Conservation (phyloP, 1,284 basidiomycete genomes). For the Apiotrichum montevideense region DNA sequence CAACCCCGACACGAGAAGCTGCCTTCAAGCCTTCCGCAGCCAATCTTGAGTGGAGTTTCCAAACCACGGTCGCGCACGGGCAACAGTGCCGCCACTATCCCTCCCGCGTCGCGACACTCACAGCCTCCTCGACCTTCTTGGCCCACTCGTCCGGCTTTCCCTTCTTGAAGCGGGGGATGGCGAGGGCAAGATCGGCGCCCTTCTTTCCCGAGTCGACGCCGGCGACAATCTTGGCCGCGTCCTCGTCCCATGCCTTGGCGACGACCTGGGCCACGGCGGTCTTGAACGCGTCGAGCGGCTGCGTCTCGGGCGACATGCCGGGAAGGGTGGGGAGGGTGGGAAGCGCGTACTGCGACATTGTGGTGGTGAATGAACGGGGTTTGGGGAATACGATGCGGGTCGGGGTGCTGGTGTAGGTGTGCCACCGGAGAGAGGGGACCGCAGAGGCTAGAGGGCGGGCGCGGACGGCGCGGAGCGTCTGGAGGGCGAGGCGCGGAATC, state of each 20-base stretch:
- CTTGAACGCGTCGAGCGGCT: slow-evolving; percentile 76
- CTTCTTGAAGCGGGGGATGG: slow-evolving; percentile 82
- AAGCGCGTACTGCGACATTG: slow-evolving; percentile 23
- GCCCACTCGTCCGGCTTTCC: slow-evolving; percentile 75
- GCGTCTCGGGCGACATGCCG: slow-evolving; percentile 64
- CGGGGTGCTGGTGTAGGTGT: neutral
- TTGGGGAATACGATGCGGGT: neutral
- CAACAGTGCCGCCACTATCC: no score
- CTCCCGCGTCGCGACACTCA: slow-evolving; percentile 46
- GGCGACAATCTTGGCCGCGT: slow-evolving; percentile 66
- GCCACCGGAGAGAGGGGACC: no score
- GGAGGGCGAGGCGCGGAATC: neutral
- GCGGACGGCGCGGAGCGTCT: neutral
- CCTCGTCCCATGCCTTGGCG: slow-evolving; percentile 61
- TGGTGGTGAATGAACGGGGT: neutral
- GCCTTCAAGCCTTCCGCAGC: no score
- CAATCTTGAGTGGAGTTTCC: no score
- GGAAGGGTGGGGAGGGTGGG: slow-evolving; percentile 53
- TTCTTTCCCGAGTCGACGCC: slow-evolving; percentile 87
- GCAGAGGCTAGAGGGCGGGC: neutral
- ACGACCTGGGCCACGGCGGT: slow-evolving; percentile 74
- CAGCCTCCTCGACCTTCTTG: slow-evolving; percentile 64
- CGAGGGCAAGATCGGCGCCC: slow-evolving; percentile 85
- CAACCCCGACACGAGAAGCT: no score
- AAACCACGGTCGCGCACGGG: no score